A percentile compares a stretch with the other conserved stretches of the same genome.
Conservation (phyloP, 2,329 filamentous ascomycete species). For the Colletotrichum somersetense region DNA sequence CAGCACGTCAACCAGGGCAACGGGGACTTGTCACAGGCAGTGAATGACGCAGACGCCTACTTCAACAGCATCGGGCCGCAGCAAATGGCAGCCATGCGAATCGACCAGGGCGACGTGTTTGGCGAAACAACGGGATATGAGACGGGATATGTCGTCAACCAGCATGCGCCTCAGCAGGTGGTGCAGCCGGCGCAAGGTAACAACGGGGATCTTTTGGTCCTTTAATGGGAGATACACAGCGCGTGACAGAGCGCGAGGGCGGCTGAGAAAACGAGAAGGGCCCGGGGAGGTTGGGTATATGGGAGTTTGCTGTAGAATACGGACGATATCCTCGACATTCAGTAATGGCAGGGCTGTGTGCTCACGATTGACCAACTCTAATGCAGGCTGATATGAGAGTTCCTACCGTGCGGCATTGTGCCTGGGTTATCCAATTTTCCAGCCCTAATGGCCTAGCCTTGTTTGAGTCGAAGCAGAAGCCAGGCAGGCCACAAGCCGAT, state of each 20-base stretch:
- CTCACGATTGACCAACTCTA: neutral
- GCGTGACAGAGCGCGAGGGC: neutral
- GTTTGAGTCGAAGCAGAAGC: neutral
- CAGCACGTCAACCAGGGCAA: conserved; percentile 45
- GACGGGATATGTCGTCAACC: conserved; percentile 80
- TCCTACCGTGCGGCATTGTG: neutral
- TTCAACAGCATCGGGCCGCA: conserved; percentile 83
- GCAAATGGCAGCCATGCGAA: conserved; percentile 79
- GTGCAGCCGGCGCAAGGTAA: conserved; percentile 77
- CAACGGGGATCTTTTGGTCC: conserved; percentile 79
- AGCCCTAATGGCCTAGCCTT: too few species aligned
- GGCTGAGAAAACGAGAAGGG: neutral
- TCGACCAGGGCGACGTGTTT: conserved; percentile 75
- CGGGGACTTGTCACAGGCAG: conserved; percentile 74
- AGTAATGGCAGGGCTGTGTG: conserved; percentile 19
- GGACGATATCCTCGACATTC: conserved; percentile 26
- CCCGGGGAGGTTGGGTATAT: neutral
- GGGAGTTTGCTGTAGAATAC: conserved; percentile 32
- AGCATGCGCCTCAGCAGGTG: conserved; percentile 81
- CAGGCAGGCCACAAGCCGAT: neutral
- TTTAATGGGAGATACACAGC: conserved; percentile 57
- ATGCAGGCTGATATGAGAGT: neutral
- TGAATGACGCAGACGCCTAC: conserved; percentile 89
- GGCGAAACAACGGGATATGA: conserved; percentile 68
- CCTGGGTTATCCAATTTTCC: neutral